Evolutionary conservation across 2,329 filamentous ascomycete species (phyloP), one percentile per base, ranked within the genome.

Genomic region (Ceratocystis colombiana): DNA sequence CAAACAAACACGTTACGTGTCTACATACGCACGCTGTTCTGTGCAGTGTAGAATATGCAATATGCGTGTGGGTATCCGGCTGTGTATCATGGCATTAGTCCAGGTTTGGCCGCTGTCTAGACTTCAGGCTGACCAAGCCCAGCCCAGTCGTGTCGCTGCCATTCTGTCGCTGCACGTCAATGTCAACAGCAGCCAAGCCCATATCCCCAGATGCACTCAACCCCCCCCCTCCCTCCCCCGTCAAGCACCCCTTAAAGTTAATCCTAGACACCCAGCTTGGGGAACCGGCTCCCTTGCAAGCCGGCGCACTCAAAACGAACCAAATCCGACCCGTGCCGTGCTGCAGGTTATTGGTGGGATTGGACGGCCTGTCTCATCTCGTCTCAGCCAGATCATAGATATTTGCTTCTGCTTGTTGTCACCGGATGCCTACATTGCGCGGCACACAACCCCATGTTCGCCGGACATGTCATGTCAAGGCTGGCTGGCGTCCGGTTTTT

Each of bases 311-410:
- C 5, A n/a, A 57, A 57, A 20, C 17, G 17, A 12, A n/a, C 22
- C 10, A 25, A 10, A 15, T 6, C 53, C 53, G 53, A 57, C 53
- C 53, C 53, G 53, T 57, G 53, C 53, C 53, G 53, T 57, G 22
- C 53, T 28, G 53, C 10, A 28, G 15, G 2, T 12, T 8, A 48
- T 48, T n/a, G 46, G 46, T 48, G 46, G 46, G 46, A 22, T 48
- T 48, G 17, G 20, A 22, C 22, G 15, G 48, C 48, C 48, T 22
- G 48, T 50, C 48, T 50, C n/a, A 50, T 50, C 48, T 50, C 48
- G 48, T 50, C 48, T 25, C 48, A 50, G 48, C 48, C n/a, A 22
- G 37, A 41, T 41, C 37, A 12, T 15, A 15, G 3, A 41, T 41
- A 41, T 15, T 41, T 41, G n/a, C 22, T 10, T 50, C 17, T 50